phyloP scores from a whole-genome alignment of 768 basidiomycete species.

The Lactarius hengduanensis region DNA sequence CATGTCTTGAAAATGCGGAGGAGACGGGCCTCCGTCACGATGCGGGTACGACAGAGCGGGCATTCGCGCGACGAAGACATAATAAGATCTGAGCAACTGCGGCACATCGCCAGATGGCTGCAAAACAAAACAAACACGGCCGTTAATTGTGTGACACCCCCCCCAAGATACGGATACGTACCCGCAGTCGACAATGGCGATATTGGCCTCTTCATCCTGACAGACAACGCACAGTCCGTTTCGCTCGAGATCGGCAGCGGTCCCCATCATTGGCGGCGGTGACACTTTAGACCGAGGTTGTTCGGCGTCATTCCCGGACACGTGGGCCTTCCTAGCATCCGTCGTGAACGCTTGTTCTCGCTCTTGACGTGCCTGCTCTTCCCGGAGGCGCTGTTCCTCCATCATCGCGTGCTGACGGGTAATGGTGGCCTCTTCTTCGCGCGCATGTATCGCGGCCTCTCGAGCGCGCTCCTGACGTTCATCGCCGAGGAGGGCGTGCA shows the following conservation, averaged over 20 bases:
- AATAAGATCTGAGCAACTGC: slow-evolving; percentile 72
- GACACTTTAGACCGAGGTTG: slow-evolving; percentile 28
- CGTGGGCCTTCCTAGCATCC: background rate
- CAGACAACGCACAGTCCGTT: slow-evolving; percentile 88
- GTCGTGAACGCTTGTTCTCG: slow-evolving; percentile 14
- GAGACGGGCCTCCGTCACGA: slow-evolving; percentile 78
- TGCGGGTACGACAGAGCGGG: slow-evolving; percentile 85
- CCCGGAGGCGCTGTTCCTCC: slow-evolving; percentile 35
- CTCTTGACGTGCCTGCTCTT: slow-evolving; percentile 31
- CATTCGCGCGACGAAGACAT: slow-evolving; percentile 83
- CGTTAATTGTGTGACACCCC: background rate
- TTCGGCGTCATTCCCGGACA: slow-evolving; percentile 5
- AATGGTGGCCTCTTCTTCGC: slow-evolving; percentile 30
- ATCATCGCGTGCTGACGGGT: slow-evolving; percentile 26
- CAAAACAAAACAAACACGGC: slow-evolving; percentile 3
- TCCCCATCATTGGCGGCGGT: slow-evolving; percentile 32
- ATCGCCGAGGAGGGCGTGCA: slow-evolving; percentile 59
- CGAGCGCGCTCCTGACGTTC: slow-evolving; percentile 56
- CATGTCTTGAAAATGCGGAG: slow-evolving; percentile 70
- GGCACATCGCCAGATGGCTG: slow-evolving; percentile 82
- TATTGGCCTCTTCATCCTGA: slow-evolving; percentile 92
- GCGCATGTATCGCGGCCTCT: slow-evolving; percentile 41
- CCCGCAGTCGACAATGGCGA: slow-evolving; percentile 95
- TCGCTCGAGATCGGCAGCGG: slow-evolving; percentile 48
- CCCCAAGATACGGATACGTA: slow-evolving; percentile 40